Conservation (phyloP, 2,329 filamentous ascomycete genomes). For the Phoma herbarum region DNA sequence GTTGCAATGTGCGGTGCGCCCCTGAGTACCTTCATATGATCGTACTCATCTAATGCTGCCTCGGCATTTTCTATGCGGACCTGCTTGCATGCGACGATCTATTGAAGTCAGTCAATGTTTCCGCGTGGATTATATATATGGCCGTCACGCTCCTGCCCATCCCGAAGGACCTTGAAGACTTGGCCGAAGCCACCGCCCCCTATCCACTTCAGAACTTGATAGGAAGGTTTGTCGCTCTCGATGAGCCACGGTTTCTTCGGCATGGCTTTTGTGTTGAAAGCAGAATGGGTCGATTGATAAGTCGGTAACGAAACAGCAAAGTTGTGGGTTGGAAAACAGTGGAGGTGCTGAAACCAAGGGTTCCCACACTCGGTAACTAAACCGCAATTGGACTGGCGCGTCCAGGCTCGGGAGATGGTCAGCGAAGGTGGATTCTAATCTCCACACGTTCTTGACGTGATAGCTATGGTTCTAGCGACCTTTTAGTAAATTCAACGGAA, state of each 20-base stretch:
- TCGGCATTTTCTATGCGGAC: background rate
- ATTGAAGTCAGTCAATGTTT: background rate
- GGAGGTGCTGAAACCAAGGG: background rate
- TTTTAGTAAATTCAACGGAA: no score
- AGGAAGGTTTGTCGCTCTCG: background rate
- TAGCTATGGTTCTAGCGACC: background rate
- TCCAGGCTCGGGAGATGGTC: background rate
- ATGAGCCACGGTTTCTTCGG: background rate
- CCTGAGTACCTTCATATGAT: constrained; percentile 5
- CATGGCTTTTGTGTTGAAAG: background rate
- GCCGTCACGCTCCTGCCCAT: background rate
- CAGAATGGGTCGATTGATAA: no score
- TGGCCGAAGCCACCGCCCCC: constrained; percentile 4
- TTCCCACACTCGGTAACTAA: background rate
- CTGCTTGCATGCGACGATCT: constrained; percentile 3
- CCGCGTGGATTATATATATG: background rate
- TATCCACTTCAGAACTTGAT: constrained; percentile 7
- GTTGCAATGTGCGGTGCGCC: background rate
- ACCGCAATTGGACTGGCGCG: constrained; percentile 2
- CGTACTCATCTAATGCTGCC: constrained; percentile 6
- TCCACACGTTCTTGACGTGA: background rate
- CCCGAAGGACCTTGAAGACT: background rate
- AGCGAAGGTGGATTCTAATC: background rate
- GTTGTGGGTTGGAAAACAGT: background rate
- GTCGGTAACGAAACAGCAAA: no score